Conservation (phyloP, 805 yeast species). For the Candida orba region DNA sequence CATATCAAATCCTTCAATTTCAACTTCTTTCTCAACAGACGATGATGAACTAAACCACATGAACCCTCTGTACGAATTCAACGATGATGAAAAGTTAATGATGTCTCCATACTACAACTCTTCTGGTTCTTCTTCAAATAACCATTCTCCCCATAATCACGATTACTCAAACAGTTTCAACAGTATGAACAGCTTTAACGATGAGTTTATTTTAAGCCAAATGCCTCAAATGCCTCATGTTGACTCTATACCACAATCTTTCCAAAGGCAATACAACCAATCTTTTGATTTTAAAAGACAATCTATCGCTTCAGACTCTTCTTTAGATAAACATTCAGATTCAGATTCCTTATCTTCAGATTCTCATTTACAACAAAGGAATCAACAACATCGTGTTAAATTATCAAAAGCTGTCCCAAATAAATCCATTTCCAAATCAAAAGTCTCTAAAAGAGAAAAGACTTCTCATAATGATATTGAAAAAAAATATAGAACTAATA, state of each 20-base stretch:
- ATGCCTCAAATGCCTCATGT: no score
- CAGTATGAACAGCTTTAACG: not conserved
- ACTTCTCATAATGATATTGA: slow-evolving; percentile 67
- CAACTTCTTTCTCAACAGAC: slow-evolving; percentile 5
- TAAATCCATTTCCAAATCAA: slow-evolving; percentile 16
- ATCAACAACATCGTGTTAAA: slow-evolving; percentile 6
- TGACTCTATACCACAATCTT: no score
- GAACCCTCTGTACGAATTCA: not conserved
- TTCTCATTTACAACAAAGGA: slow-evolving; percentile 7
- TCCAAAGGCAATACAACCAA: no score
- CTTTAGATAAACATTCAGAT: slow-evolving; percentile 9
- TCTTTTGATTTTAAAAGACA: slow-evolving; percentile 1
- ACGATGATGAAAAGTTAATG: not conserved
- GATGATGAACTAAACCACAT: slow-evolving; percentile 7
- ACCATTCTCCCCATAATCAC: slow-evolving; percentile 1
- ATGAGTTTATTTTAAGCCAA: slow-evolving; percentile 4
- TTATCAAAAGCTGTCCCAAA: slow-evolving; percentile 21
- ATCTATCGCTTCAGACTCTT: slow-evolving; percentile 3
- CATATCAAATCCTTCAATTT: slow-evolving; percentile 9
- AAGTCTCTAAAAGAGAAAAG: slow-evolving; percentile 36
- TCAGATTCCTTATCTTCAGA: slow-evolving; percentile 16
- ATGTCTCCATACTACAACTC: not conserved
- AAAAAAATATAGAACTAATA: slow-evolving; percentile 63
- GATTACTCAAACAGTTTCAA: not conserved
- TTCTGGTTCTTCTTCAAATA: not conserved